phyloP scores from a whole-genome alignment of 139 green algal genomes.

The Nannochloris sp. region DNA sequence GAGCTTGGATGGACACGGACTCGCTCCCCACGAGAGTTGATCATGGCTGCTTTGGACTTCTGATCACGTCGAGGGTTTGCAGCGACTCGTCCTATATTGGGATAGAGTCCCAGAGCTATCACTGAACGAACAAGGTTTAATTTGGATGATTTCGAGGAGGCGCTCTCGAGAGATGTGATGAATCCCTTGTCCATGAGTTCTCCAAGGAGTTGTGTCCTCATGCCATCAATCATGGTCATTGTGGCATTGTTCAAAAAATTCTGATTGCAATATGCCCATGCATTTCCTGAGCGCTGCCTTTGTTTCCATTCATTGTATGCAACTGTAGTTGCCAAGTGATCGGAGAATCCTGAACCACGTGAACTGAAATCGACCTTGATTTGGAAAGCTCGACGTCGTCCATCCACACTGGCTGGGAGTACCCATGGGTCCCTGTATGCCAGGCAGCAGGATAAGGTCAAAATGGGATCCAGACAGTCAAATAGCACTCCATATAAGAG shows the following conservation, averaged over 20 bases:
- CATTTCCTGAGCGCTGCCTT: conserved; percentile 10
- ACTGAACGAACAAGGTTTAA: conserved; percentile 37
- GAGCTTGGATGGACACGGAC: conserved; percentile 39
- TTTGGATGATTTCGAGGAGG: conserved; percentile 16
- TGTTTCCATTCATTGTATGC: conserved; percentile 45
- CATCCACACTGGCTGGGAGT: conserved; percentile 37
- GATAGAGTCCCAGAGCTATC: conserved; percentile 43
- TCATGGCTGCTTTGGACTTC: conserved; percentile 11
- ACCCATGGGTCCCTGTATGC: conserved; percentile 63
- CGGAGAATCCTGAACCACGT: conserved; percentile 34
- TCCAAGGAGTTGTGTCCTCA: conserved; percentile 52
- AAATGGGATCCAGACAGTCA: conserved; percentile 60
- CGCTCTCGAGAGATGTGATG: conserved; percentile 18
- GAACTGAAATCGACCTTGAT: conserved; percentile 22
- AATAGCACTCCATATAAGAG: conserved; percentile 70
- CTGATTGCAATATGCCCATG: conserved; percentile 28
- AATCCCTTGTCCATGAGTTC: conserved; percentile 46
- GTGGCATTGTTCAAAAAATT: conserved; percentile 52
- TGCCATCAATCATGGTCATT: conserved; percentile 62
- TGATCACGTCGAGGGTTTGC: conserved; percentile 4
- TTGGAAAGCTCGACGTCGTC: conserved; percentile 13
- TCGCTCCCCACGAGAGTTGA: conserved; percentile 34
- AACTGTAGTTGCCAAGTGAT: conserved; percentile 54
- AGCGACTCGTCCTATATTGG: conserved; percentile 23
- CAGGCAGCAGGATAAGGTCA: conserved; percentile 65